Evolutionary conservation across 2,329 filamentous ascomycete species (phyloP).

Genomic region (Pseudocercospora crystallina): DNA sequence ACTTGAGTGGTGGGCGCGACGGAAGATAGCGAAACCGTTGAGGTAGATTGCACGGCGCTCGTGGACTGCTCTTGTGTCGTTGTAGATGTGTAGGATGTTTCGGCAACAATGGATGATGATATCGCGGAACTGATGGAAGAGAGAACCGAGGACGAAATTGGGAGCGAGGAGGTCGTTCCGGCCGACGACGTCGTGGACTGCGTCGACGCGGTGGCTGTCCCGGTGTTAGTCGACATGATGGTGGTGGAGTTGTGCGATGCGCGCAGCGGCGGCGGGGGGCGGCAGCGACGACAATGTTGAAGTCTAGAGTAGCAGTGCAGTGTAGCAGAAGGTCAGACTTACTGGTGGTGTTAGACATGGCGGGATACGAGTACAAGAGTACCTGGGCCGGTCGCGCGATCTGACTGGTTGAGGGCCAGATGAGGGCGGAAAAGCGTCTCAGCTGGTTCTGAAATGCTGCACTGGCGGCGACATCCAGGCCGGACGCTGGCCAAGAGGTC

Average conservation of each 20-base stretch:
- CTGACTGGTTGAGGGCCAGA: no score
- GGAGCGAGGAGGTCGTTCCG: neutral
- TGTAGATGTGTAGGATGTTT: slow-evolving; percentile 4
- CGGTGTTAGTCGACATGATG: slow-evolving; percentile 11
- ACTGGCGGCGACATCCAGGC: slow-evolving; percentile 3
- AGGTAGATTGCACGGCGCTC: slow-evolving; percentile 6
- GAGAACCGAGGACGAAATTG: slow-evolving; percentile 12
- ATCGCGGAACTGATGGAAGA: slow-evolving; percentile 18
- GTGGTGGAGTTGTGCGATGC: neutral
- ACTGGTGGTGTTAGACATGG: slow-evolving; percentile 12
- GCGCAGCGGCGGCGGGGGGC: neutral
- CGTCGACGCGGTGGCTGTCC: neutral
- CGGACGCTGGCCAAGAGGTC: no score
- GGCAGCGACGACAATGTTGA: neutral
- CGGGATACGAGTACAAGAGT: neutral
- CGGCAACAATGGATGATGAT: slow-evolving; percentile 14
- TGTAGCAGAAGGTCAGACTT: neutral
- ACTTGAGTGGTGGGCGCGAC: slow-evolving; percentile 21
- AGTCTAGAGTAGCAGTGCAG: no score
- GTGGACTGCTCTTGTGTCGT: slow-evolving; percentile 8
- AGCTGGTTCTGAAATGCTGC: slow-evolving; percentile 7
- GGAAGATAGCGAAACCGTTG: slow-evolving; percentile 17
- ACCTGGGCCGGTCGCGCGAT: no score
- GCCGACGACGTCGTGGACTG: slow-evolving; percentile 1
- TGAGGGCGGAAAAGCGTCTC: slow-evolving; percentile 6